Conservation (phyloP, 345 rosid species). For the Gossypium anomalum region DNA sequence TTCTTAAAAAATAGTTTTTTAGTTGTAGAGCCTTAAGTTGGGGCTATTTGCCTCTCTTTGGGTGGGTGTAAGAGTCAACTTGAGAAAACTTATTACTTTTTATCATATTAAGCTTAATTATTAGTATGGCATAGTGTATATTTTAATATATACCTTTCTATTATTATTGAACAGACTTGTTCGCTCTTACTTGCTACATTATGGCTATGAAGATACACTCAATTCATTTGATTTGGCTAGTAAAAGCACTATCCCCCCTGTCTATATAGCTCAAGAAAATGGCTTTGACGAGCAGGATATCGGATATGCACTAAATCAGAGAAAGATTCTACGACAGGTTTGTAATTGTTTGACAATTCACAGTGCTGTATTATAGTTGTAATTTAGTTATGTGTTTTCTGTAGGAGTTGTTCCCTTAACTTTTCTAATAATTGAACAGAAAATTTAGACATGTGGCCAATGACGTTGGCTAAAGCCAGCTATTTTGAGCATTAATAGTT, state of each 20-base stretch:
- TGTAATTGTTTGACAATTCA: constrained; percentile 15
- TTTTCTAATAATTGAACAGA: background rate
- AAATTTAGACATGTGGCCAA: too few relatives aligned
- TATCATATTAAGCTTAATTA: background rate
- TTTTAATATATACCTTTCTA: constrained; percentile 12
- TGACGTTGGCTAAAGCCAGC: too few relatives aligned
- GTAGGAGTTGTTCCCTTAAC: background rate
- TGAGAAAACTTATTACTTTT: background rate
- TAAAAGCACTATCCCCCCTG: constrained; percentile 65
- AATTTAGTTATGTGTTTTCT: background rate
- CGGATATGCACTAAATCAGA: constrained; percentile 62
- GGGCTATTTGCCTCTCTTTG: background rate
- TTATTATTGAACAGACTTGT: constrained; percentile 55
- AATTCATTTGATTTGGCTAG: constrained; percentile 76
- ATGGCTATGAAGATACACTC: constrained; percentile 90
- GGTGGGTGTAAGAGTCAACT: background rate
- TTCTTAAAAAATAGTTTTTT: background rate
- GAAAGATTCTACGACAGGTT: constrained; percentile 83
- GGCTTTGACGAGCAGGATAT: constrained; percentile 58
- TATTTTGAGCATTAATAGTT: too few relatives aligned
- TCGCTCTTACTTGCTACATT: constrained; percentile 81
- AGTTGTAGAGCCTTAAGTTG: background rate
- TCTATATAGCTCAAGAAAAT: constrained; percentile 52
- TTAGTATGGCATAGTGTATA: background rate
- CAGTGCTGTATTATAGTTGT: background rate